Evolutionary conservation across 2,329 filamentous ascomycete genomes (phyloP), one percentile per base, ranked within the genome.

Genomic region (Scedosporium apiospermum): DNA sequence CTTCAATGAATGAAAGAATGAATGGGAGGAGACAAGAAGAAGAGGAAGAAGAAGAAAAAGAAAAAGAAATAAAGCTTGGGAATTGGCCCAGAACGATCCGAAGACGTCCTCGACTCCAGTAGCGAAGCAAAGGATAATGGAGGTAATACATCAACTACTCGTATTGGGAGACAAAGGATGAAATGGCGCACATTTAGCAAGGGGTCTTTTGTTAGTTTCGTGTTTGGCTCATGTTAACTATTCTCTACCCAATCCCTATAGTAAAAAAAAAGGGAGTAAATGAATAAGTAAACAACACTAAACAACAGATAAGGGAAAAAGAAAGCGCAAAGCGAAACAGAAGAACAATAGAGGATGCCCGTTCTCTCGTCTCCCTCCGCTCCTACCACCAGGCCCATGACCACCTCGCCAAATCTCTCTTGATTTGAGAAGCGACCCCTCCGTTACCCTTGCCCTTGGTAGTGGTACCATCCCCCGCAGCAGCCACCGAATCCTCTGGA

Each of bases 351-450:
- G 34, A 38, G 34, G 34, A 3, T 38, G 3, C 34, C 34, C 34
- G 34, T 38, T 38, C 34, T 38, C 34, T 14, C 2, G 3, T 38
- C 10, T 55, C 27, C 51, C 3, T 27, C 18, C 14, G 4, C 2
- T 14, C 51, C 55, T 53, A 64, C 66, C 66, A 65, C 46, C 58
- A 65, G 3, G 49, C 53, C 66, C 66, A 68, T 7, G 61, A 60
- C 65, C 66, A 67, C 46, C 63, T 61, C 26, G 65, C 60, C n/a
- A 41, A 30, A 6, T 60, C 65, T 44, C 57, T 59, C 44, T 64
- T 63, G 57, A 21, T 58, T 26, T 55, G 51, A 23, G 23, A 21
- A 16, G 57, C 30, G n/a, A 18, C 23, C 3, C 23, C 53, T 21
- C n/a, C 18, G 18, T 58, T 62, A 10, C 34, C 34, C 30, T 34